Evolutionary conservation across 2,329 filamentous ascomycete genomes (phyloP), one percentile per base, ranked within the genome.

Genomic region (Penicillium paneum): DNA sequence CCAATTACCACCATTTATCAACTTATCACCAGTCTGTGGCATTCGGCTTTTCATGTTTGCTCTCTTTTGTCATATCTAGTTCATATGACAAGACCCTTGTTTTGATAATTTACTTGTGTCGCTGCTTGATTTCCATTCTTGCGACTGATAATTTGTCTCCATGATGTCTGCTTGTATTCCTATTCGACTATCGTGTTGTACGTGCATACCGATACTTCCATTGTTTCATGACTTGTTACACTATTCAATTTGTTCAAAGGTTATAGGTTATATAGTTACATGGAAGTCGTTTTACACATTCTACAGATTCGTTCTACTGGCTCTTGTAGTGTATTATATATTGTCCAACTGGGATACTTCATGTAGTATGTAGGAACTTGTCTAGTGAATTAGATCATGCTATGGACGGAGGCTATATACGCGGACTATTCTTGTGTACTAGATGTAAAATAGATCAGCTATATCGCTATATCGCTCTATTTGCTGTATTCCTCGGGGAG

Each of bases 1-100:
- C 41, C 56, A 40, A 39, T 49, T 55, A 49, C 42, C 39, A 52
- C 47, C 49, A 54, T 63, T 32, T 41, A 38, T n/a, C 32, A 31
- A 42, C 19, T 42, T 26, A 42, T 46, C 41, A 45, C 17, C 46
- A 49, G 34, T 46, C 15, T 36, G 17, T 45, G 40, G 26, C 32
- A 31, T 51, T 15, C 10, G 4, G 7, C 15, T 17, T 13, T 24
- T 15, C 19, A 31, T 13, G 7, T 17, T 8, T 31, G 8, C 2
- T 49, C 21, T 38, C 21, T 45, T 31, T 47, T 34, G 50, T 31
- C 26, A 50, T 38, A 31, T 39, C 24, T 38, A 52, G 26, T 47
- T 38, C 26, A 47, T 31, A 21, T 6, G 35, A 32, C 32, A 45
- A 43, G 47, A 34, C 19, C 7, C 19, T 24, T 24, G 21, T 7